A percentile compares a stretch with the other conserved stretches of the same genome.
Conservation (phyloP, 805 yeast species). For the Yamadazyma scolyti region DNA sequence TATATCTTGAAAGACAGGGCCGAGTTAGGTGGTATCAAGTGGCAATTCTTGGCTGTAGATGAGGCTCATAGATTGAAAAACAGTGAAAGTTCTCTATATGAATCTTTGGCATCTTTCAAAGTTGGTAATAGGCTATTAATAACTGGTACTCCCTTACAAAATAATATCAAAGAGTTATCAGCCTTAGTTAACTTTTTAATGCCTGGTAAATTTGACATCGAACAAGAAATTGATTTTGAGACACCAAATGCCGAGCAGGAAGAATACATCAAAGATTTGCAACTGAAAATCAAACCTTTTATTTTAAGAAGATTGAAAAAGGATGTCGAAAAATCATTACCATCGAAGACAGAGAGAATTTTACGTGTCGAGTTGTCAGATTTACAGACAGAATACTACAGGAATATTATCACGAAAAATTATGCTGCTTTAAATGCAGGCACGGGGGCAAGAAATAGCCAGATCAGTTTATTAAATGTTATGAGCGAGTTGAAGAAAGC, state of each 20-base stretch:
- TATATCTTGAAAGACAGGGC: constrained; percentile 85
- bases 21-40: constrained; percentile 76
- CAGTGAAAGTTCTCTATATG: constrained; percentile 90
- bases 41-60: constrained; percentile 98
- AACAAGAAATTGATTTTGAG: constrained; percentile 93
- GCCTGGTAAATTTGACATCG: constrained; percentile 91
- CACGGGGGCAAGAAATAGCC: constrained; percentile 63
- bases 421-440: constrained; percentile 80
- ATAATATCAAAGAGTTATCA: constrained; percentile 90
- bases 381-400: constrained; percentile 90
- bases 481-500: constrained; percentile 97
- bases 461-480: constrained; percentile 79
- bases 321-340: constrained; percentile 95
- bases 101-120: constrained; percentile 76
- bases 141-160: constrained; percentile 98
- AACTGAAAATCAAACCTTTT: constrained; percentile 82
- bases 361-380: constrained; percentile 93
- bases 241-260: constrained; percentile 86
- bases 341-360: constrained; percentile 93
- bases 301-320: constrained; percentile 91
- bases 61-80: constrained; percentile 97
- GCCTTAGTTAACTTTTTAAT: constrained; percentile 91
- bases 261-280: constrained; percentile 80
- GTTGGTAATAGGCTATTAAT: constrained; percentile 82
- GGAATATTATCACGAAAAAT: constrained; percentile 88